These are phyloP conservation scores for Cercophora scortea DNA, from an alignment of 495 filamentous ascomycete genomes.

Conservation along the genomic window DNA sequence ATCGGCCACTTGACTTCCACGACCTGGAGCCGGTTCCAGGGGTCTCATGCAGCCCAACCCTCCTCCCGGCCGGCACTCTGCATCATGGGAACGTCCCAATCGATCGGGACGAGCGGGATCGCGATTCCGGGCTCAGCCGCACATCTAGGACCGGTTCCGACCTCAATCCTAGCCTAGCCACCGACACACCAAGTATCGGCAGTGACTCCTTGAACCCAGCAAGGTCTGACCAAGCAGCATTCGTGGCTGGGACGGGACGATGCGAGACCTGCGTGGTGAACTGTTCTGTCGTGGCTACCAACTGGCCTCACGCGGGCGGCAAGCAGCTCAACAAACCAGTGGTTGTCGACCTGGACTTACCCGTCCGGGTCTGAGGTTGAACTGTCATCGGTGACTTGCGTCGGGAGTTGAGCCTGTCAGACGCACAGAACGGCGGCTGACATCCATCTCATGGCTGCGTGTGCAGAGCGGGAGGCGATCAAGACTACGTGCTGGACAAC, in stretches of 20 bases:
- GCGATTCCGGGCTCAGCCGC: neutral
- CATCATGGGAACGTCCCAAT: neutral
- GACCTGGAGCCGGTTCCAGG: slow-evolving; percentile 9
- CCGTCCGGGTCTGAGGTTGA: slow-evolving; percentile 30
- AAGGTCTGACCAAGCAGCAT: slow-evolving; percentile 7
- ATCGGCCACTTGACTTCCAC: slow-evolving; percentile 21
- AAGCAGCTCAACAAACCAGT: slow-evolving; percentile 67
- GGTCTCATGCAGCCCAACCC: slow-evolving; percentile 5
- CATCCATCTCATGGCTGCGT: too few species aligned
- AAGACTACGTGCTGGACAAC: too few species aligned
- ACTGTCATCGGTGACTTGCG: neutral
- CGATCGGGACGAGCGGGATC: neutral
- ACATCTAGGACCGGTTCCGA: neutral
- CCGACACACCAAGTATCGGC: slow-evolving; percentile 27
- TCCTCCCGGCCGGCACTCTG: neutral
- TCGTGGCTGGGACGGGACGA: slow-evolving; percentile 34
- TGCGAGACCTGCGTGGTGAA: slow-evolving; percentile 73
- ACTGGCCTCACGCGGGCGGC: slow-evolving; percentile 50
- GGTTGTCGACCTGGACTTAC: slow-evolving; percentile 69
- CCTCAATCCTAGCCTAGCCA: slow-evolving; percentile 8
- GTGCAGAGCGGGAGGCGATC: too few species aligned
- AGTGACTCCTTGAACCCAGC: slow-evolving; percentile 10
- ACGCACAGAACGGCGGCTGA: too few species aligned
- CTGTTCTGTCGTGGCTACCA: slow-evolving; percentile 61
- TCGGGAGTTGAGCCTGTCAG: neutral